A percentile compares a stretch with the other conserved stretches of the same genome.
Conservation (phyloP, 768 basidiomycete genomes). For the Boletus tomentosulus region DNA sequence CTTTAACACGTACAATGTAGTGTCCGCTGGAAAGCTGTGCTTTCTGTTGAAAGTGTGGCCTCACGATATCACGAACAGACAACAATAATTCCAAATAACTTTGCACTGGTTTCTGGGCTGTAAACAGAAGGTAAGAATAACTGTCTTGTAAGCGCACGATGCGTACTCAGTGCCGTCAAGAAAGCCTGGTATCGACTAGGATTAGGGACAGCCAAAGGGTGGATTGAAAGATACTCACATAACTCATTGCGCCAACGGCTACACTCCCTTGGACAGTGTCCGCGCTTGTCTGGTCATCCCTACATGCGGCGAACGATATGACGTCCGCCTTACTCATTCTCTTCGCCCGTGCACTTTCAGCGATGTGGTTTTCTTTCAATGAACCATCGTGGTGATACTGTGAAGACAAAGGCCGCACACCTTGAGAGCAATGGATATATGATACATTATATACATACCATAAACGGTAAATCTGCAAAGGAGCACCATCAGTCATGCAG, state of each 20-base stretch:
- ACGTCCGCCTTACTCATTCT: constrained; percentile 74
- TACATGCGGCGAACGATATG: constrained; percentile 71
- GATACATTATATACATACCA: constrained; percentile 14
- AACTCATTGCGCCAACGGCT: constrained; percentile 77
- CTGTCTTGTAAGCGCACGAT: too few species aligned
- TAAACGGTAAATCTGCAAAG: constrained; percentile 24
- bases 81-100: constrained; percentile 61
- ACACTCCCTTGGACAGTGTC: constrained; percentile 61
- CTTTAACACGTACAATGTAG: constrained; percentile 42
- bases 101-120: constrained; percentile 51
- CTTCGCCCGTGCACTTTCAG: constrained; percentile 25
- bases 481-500: not conserved
- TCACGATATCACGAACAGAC: constrained; percentile 55
- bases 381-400: constrained; percentile 62
- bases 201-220: not conserved
- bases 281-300: constrained; percentile 68
- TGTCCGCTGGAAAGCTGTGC: constrained; percentile 75
- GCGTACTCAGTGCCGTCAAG: constrained; percentile 45
- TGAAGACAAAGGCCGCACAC: not conserved
- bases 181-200: constrained; percentile 48
- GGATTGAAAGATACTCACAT: constrained; percentile 42
- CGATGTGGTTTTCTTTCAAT: constrained; percentile 43
- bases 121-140: not conserved
- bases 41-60: constrained; percentile 61
- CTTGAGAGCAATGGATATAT: not conserved